Percentiles rank a stretch among this genome's conserved stretches.
Evolutionary conservation across 139 green algal genomes (phyloP).

Genomic region (Pedinophyceae sp.): DNA sequence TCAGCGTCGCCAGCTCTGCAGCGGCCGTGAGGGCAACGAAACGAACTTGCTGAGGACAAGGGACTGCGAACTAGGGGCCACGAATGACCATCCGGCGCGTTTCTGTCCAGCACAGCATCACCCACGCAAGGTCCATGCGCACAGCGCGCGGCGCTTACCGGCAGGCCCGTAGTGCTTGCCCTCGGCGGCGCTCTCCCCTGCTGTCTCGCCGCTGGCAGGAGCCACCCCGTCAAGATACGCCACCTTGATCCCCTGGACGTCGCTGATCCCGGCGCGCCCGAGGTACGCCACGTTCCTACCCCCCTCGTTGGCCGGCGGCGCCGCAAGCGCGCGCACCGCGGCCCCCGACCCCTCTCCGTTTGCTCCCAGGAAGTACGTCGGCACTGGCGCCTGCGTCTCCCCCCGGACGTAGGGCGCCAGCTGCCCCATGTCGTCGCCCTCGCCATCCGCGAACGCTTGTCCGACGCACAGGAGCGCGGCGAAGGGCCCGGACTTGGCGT

Average conservation of each 20-base stretch:
- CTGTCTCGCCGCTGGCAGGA: too few species aligned
- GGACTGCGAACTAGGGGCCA: too few species aligned
- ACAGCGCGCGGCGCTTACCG: too few species aligned
- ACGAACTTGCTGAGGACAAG: too few species aligned
- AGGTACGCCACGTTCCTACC: slow-evolving; percentile 41
- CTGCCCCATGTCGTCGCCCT: slow-evolving; percentile 8
- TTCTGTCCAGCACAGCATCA: too few species aligned
- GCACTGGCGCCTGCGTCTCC: slow-evolving; percentile 25
- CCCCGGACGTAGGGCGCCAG: slow-evolving; percentile 31
- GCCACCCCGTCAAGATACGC: slow-evolving; percentile 73
- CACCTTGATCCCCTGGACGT: slow-evolving; percentile 41
- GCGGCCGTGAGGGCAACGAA: too few species aligned
- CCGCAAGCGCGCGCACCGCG: slow-evolving; percentile 15
- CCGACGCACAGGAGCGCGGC: slow-evolving; percentile 42
- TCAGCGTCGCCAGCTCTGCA: slow-evolving; percentile 41
- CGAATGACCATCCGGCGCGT: too few species aligned
- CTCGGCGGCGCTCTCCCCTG: too few species aligned
- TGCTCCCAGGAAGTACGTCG: slow-evolving; percentile 55
- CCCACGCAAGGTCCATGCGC: too few species aligned
- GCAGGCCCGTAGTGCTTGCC: too few species aligned
- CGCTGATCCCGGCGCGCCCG: slow-evolving; percentile 33
- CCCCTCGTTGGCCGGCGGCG: slow-evolving; percentile 9
- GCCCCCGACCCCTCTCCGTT: slow-evolving; percentile 19
- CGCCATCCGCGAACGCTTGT: not conserved
- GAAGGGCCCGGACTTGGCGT: slow-evolving; percentile 39